Evolutionary conservation across 148 eudicot genomes (phyloP).

Genomic region (Rhododendron simsii): DNA sequence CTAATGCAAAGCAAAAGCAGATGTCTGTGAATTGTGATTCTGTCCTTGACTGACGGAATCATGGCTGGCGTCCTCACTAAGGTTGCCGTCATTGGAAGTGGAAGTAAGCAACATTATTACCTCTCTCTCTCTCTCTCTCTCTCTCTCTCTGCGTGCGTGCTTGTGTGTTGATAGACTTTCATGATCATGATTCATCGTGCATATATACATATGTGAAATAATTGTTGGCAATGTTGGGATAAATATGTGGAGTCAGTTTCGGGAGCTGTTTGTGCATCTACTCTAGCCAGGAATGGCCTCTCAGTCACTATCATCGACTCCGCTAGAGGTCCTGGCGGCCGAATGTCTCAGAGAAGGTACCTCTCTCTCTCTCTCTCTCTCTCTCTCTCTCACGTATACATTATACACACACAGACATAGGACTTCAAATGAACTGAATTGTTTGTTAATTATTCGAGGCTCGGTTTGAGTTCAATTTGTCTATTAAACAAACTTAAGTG

Average conservation of each 20-base stretch:
- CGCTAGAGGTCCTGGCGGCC: slow-evolving; percentile 96
- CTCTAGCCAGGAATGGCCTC: slow-evolving; percentile 68
- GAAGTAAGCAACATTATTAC: slow-evolving; percentile 49
- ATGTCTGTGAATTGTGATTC: not conserved
- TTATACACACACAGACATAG: not conserved
- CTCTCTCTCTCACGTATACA: not conserved
- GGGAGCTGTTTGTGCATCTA: slow-evolving; percentile 94
- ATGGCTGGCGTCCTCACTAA: slow-evolving; percentile 55
- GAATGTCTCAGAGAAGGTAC: slow-evolving; percentile 95
- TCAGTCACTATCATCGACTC: slow-evolving; percentile 80
- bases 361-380: not conserved
- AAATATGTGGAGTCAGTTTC: slow-evolving; percentile 46
- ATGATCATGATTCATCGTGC: not conserved
- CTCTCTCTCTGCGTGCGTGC: not conserved
- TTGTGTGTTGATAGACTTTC: not conserved
- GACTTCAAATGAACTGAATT: no score
- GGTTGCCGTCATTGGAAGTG: slow-evolving; percentile 82
- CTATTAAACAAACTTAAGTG: no score
- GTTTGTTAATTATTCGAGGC: no score
- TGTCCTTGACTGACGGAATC: not conserved
- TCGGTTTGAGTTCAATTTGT: no score
- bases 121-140: slow-evolving; percentile 3
- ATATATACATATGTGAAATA: not conserved
- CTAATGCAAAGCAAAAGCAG: not conserved
- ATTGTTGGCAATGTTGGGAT: not conserved